These are phyloP conservation scores for Fusarium xylarioides DNA, from an alignment of 2,329 filamentous ascomycete genomes.

Conservation along the genomic window DNA sequence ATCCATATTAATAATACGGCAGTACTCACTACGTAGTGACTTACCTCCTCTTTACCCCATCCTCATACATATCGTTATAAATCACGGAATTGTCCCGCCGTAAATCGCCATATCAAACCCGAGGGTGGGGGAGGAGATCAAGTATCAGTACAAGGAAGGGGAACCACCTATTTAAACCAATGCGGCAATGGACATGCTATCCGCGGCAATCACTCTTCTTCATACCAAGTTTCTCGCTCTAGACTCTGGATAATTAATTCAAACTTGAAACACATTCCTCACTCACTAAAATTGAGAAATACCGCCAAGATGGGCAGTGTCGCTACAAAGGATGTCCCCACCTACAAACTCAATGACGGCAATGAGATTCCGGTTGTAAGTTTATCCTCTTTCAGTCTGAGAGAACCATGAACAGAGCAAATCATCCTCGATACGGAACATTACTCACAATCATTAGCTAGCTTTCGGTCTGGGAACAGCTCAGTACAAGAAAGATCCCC, in stretches of 20 bases:
- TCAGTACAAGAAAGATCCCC: constrained; percentile 61
- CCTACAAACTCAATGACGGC: constrained; percentile 77
- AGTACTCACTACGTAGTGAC: not conserved
- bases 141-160: not conserved
- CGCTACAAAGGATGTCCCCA: constrained; percentile 54
- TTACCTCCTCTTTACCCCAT: not conserved
- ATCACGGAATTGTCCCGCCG: constrained; percentile 32
- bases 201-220: not conserved
- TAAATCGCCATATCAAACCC: constrained; percentile 20
- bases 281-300: not conserved
- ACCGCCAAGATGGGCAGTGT: constrained; percentile 22
- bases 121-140: not conserved
- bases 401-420: not conserved
- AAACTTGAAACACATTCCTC: not conserved
- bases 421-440: not conserved
- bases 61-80: constrained; percentile 5
- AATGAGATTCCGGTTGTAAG: constrained; percentile 74
- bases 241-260: not conserved
- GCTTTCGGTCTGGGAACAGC: constrained; percentile 79
- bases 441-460: constrained; percentile 56
- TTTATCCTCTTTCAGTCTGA: not conserved
- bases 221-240: not conserved
- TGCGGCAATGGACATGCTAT: not conserved
- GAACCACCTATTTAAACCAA: constrained; percentile 6
- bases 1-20: not conserved